A percentile compares a stretch with the other conserved stretches of the same genome.
Conservation (phyloP, 768 basidiomycete genomes). For the Clavulina sp. region DNA sequence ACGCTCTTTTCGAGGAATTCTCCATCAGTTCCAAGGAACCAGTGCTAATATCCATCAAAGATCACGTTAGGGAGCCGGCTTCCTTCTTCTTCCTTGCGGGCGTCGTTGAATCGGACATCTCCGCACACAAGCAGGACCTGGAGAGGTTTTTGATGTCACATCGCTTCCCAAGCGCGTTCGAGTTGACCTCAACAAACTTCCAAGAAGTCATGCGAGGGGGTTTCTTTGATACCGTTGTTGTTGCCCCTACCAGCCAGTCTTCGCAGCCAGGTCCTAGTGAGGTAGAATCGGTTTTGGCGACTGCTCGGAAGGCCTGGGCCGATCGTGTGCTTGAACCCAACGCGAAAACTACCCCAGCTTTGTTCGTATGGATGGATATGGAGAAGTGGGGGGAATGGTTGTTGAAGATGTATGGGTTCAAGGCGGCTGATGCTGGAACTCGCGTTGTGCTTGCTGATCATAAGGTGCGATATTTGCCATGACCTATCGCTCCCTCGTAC, state of each 20-base stretch:
- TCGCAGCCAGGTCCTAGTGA: neutral
- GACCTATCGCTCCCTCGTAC: neutral
- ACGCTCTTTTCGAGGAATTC: conserved; percentile 18
- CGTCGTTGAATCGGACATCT: conserved; percentile 2
- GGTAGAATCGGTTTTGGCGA: conserved; percentile 29
- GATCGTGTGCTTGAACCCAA: conserved; percentile 15
- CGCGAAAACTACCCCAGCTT: conserved; percentile 28
- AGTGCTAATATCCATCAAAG: conserved; percentile 7
- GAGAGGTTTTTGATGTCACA: conserved; percentile 44
- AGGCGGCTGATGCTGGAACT: conserved; percentile 10
- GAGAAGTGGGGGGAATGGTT: conserved; percentile 77
- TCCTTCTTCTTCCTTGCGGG: conserved; percentile 7
- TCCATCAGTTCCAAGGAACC: conserved; percentile 17
- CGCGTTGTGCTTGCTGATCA: conserved; percentile 67
- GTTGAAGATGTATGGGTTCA: conserved; percentile 77
- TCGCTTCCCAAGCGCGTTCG: conserved; percentile 52
- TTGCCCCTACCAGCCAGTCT: neutral
- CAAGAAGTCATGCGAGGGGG: conserved; percentile 65
- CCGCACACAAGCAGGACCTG: neutral
- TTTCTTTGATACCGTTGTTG: conserved; percentile 37
- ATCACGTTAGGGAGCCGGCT: conserved; percentile 1
- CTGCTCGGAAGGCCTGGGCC: conserved; percentile 20
- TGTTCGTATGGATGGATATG: conserved; percentile 83
- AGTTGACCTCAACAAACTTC: conserved; percentile 67
- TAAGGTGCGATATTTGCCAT: conserved; percentile 29